These are phyloP conservation scores for Candida golubevii DNA, from an alignment of 805 yeast genomes.

Conservation along the genomic window DNA sequence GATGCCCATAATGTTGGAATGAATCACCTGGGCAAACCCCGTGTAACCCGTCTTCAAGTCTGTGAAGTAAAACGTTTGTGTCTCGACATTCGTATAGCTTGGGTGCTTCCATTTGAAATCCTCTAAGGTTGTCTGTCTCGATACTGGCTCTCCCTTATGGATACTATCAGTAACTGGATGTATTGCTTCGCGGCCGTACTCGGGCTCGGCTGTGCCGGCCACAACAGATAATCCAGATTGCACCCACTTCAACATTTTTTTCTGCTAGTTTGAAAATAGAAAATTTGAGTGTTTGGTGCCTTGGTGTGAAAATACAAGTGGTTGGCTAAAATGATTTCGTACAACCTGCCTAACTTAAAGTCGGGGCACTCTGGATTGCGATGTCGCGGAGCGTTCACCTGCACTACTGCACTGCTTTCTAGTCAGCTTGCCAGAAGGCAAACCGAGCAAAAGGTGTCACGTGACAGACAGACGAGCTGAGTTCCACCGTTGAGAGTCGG, in stretches of 20 bases:
- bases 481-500: too few relatives aligned
- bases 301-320: too few relatives aligned
- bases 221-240: constrained; percentile 88
- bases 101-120: constrained; percentile 80
- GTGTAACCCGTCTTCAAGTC: constrained; percentile 56
- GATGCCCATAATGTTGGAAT: constrained; percentile 84
- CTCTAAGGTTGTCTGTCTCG: constrained; percentile 50
- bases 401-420: too few relatives aligned
- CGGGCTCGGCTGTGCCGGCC: constrained; percentile 97
- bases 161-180: constrained; percentile 72
- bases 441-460: too few relatives aligned
- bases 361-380: too few relatives aligned
- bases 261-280: too few relatives aligned
- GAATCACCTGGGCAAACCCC: constrained; percentile 93
- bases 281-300: too few relatives aligned
- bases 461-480: too few relatives aligned
- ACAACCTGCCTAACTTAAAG: too few relatives aligned
- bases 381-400: too few relatives aligned
- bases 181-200: constrained; percentile 88
- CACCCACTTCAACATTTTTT: constrained; percentile 66
- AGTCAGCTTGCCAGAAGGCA: too few relatives aligned
- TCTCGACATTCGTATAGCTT: constrained; percentile 84
- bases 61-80: constrained; percentile 85
- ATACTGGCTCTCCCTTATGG: constrained; percentile 30
- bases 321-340: too few relatives aligned